Evolutionary conservation across 352 stramenopile species (phyloP).

Genomic region (Blastocystis sp.): DNA sequence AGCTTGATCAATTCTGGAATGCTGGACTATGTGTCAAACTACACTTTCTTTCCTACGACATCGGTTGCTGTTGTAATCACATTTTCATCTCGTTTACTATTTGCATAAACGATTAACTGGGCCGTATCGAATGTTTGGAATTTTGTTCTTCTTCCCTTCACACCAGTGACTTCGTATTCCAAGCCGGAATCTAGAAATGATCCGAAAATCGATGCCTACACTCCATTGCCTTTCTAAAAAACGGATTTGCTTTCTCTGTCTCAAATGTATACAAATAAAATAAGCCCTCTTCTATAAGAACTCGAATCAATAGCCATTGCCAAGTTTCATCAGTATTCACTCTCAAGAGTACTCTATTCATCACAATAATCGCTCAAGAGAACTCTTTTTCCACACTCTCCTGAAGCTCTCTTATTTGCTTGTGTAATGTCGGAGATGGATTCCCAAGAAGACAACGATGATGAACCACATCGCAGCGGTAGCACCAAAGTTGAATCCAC

Average conservation of each 20-base stretch:
- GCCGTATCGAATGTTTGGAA: slow-evolving; percentile 37
- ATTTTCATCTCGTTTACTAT: slow-evolving; percentile 22
- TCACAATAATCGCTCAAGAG: background rate
- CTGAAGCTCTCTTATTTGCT: background rate
- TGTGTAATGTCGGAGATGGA: background rate
- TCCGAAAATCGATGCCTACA: background rate
- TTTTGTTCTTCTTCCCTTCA: slow-evolving; percentile 26
- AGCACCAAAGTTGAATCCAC: background rate
- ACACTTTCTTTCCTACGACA: background rate
- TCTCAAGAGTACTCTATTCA: background rate
- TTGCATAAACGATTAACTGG: slow-evolving; percentile 12
- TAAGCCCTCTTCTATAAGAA: slow-evolving; percentile 7
- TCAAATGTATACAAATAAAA: slow-evolving; percentile 37
- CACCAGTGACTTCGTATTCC: slow-evolving; percentile 19
- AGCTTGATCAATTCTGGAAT: background rate
- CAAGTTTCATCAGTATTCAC: background rate
- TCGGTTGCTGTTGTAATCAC: background rate
- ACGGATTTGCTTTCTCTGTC: slow-evolving; percentile 46
- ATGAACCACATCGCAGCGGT: background rate
- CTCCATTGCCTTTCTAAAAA: slow-evolving; percentile 18
- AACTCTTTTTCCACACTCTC: background rate
- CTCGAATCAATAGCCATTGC: background rate
- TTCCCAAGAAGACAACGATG: slow-evolving; percentile 14
- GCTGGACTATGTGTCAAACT: background rate
- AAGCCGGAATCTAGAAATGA: background rate